phyloP scores from a whole-genome alignment of 176 grass and related monocot species.

The Carex littledalei region DNA sequence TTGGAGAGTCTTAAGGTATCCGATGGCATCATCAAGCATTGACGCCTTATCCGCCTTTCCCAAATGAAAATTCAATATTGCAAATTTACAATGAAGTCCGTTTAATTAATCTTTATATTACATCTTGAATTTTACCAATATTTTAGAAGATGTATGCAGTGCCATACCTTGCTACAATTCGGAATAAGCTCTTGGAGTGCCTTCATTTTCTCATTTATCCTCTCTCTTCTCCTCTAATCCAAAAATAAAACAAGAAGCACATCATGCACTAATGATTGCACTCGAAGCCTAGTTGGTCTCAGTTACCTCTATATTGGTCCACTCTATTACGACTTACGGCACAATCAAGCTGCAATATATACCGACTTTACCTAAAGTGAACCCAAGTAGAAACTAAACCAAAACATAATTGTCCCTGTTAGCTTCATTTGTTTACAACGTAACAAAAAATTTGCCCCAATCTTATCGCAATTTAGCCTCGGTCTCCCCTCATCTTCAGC shows the following conservation, averaged over 20 bases:
- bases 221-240: conserved; percentile 36
- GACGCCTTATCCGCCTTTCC: conserved; percentile 39
- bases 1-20: conserved; percentile 42
- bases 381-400: not conserved
- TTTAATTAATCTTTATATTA: not conserved
- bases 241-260: not conserved
- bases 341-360: not conserved
- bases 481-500: not conserved
- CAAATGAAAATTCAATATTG: not conserved
- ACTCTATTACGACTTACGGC: not conserved
- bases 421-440: not conserved
- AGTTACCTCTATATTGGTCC: not conserved
- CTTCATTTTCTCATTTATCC: conserved; percentile 49
- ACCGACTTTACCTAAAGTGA: not conserved
- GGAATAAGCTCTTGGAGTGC: conserved; percentile 47
- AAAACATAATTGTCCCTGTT: not conserved
- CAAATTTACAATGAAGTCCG: not conserved
- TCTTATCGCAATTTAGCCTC: not conserved
- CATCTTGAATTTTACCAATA: not conserved
- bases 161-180: conserved; percentile 37
- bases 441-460: not conserved
- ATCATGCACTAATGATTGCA: not conserved
- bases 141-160: not conserved
- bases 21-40: conserved; percentile 45
- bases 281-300: not conserved